These are phyloP conservation scores for Schizonepeta tenuifolia DNA, from an alignment of 257 asterid species.

Conservation along the genomic window DNA sequence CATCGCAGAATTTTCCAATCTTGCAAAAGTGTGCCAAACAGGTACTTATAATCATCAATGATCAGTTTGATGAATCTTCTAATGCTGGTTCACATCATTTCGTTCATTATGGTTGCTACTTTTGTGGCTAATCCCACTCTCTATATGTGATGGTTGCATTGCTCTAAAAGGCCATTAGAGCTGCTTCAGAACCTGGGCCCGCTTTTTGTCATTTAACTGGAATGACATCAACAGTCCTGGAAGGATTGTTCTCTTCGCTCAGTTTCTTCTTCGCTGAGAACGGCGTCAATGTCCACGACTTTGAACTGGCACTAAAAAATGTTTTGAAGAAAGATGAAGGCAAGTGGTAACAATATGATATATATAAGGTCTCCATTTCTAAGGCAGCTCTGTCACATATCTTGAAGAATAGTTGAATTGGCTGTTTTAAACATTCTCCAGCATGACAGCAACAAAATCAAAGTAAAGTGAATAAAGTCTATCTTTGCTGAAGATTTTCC, in stretches of 20 bases:
- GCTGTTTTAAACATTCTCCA: background rate
- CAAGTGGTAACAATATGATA: slow-evolving; percentile 34
- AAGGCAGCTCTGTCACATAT: background rate
- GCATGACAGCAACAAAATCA: slow-evolving; percentile 5
- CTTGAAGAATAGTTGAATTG: slow-evolving; percentile 17
- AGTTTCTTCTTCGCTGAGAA: slow-evolving; percentile 77
- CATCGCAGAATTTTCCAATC: slow-evolving; percentile 71
- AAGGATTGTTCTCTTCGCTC: slow-evolving; percentile 88
- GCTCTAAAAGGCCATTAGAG: slow-evolving; percentile 69
- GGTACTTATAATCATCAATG: slow-evolving; percentile 47
- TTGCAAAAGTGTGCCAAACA: slow-evolving; percentile 80
- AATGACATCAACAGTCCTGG: slow-evolving; percentile 65
- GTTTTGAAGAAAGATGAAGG: slow-evolving; percentile 65
- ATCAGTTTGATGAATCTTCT: slow-evolving; percentile 22
- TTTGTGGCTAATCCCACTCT: slow-evolving; percentile 29
- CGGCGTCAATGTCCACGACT: slow-evolving; percentile 69
- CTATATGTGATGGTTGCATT: slow-evolving; percentile 30
- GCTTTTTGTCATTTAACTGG: slow-evolving; percentile 71
- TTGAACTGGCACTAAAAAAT: slow-evolving; percentile 70
- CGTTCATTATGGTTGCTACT: too few species aligned
- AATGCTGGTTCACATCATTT: slow-evolving; percentile 1
- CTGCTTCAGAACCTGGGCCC: slow-evolving; percentile 78
- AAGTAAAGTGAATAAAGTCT: background rate
- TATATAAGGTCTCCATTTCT: slow-evolving; percentile 6
- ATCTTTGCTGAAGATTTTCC: background rate